phyloP scores from a whole-genome alignment of 768 basidiomycete species.

The Tricholoma saponaceum region DNA sequence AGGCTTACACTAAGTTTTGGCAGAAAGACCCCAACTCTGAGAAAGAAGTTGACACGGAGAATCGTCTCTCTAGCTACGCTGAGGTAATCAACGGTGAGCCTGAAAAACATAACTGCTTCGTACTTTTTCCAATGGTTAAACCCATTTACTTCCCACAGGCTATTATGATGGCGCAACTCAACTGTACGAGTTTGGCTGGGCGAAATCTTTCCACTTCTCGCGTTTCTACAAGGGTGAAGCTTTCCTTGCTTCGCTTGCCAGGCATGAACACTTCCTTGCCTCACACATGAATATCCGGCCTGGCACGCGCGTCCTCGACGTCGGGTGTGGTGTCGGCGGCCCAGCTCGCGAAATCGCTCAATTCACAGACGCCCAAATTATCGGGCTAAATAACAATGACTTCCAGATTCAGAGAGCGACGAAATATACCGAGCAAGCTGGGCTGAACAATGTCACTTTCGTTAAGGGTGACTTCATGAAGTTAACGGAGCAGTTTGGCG shows the following conservation, averaged over 20 bases:
- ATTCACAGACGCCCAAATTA: slow-evolving; percentile 81
- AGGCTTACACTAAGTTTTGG: slow-evolving; percentile 91
- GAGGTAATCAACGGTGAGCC: slow-evolving; percentile 88
- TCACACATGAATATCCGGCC: slow-evolving; percentile 78
- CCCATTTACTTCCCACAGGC: slow-evolving; percentile 38
- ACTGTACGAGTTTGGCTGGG: slow-evolving; percentile 94
- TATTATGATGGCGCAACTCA: slow-evolving; percentile 98
- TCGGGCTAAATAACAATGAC: slow-evolving; percentile 94
- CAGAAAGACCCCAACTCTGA: slow-evolving; percentile 77
- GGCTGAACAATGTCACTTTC: slow-evolving; percentile 72
- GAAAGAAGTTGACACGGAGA: slow-evolving; percentile 56
- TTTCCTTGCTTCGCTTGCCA: slow-evolving; percentile 71
- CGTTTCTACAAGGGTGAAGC: slow-evolving; percentile 93
- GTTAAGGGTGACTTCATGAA: slow-evolving; percentile 98
- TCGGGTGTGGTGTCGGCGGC: slow-evolving; percentile 97
- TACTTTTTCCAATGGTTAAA: neutral
- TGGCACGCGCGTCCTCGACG: slow-evolving; percentile 95
- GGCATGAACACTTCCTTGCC: slow-evolving; percentile 97
- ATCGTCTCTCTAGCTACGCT: slow-evolving; percentile 77
- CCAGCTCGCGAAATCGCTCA: slow-evolving; percentile 93
- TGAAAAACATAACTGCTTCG: neutral
- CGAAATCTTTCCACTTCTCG: slow-evolving; percentile 91
- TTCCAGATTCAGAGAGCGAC: slow-evolving; percentile 89
- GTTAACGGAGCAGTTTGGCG: slow-evolving; percentile 85
- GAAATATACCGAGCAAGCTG: slow-evolving; percentile 74